Conservation (phyloP, 805 yeast species). For the Metschnikowia proteae region DNA sequence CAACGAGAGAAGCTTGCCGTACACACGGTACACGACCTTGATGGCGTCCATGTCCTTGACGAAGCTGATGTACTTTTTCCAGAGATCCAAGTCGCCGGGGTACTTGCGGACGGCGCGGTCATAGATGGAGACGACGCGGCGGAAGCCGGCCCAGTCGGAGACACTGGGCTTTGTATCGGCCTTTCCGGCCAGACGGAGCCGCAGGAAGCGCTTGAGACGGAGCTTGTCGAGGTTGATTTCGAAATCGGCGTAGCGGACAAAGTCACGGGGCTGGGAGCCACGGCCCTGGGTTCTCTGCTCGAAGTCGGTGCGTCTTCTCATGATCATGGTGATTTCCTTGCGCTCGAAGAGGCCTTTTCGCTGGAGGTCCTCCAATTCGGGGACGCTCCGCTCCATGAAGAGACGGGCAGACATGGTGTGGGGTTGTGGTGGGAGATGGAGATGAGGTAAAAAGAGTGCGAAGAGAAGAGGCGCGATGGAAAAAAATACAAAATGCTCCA, state of each 20-base stretch:
- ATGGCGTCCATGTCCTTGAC: constrained; percentile 66
- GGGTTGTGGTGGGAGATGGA: constrained; percentile 1
- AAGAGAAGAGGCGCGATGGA: not conserved
- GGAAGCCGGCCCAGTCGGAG: constrained; percentile 83
- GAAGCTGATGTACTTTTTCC: constrained; percentile 73
- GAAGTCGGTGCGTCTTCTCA: constrained; percentile 92
- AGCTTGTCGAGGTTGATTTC: constrained; percentile 77
- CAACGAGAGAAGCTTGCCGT: constrained; percentile 71
- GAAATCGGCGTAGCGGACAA: constrained; percentile 70
- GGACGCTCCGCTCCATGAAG: constrained; percentile 67
- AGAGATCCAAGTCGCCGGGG: constrained; percentile 71
- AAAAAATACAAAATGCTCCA: constrained; percentile 43
- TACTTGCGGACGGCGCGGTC: constrained; percentile 79
- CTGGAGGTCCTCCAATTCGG: constrained; percentile 86
- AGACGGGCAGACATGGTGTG: constrained; percentile 12
- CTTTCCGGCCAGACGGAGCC: constrained; percentile 55
- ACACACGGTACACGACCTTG: constrained; percentile 69
- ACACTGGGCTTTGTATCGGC: constrained; percentile 61
- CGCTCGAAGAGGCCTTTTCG: constrained; percentile 78
- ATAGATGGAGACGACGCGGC: constrained; percentile 76
- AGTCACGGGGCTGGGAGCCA: constrained; percentile 76
- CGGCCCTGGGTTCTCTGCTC: constrained; percentile 87
- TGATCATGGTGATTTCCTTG: constrained; percentile 75
- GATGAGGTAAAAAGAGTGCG: not conserved
- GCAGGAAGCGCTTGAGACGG: constrained; percentile 62